Base-by-base conservation (phyloP, 225 moss, liverwort and hornwort genomes). In the Pleurozium schreberi region DNA sequence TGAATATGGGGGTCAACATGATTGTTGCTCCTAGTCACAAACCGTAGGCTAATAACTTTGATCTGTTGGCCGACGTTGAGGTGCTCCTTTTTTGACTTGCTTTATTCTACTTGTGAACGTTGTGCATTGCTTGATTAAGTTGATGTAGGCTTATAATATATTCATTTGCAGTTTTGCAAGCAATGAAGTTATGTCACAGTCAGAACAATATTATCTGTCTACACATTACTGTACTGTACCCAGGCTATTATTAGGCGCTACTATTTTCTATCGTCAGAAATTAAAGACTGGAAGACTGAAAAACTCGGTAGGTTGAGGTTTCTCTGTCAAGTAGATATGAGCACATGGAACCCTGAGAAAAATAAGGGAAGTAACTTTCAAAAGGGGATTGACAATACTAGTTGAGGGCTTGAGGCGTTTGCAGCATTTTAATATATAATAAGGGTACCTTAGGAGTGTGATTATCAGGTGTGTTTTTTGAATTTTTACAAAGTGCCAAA, bases 21-120 rank as follows among this genome's bases (percentile, higher is more conserved):
- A 18, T 0, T 7, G 0, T 1, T 3, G 0, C 0, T 8, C 7
- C 2, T 5, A 3, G 66, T 30, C 5, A 0, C 0, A 36, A 66
- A 5, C 3, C 6, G 5, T 5, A 2, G 8, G 5, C 10, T 0
- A 3, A 36, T 18, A 66, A 66, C 5, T 66, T 66, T 26, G 66
- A 66, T 2, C 10, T 36, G 0, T 2, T 66, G 1, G 5, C 10
- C 1, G 10, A 66, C 15, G 4, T 38, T 0, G 11, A 66, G 5
- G 3, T 66, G 5, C 3, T 66, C 0, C 1, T 36, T 0, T 65
- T 10, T 9, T 65, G 3, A 18, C 65, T 65, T 65, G 33, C 10
- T 36, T 65, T 6, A 18, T 65, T 18, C 65, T 2, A 1, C 36
- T 36, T 5, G 19, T 34, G 1, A 65, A 36, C 4, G 10, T 3